A percentile compares a stretch with the other conserved stretches of the same genome.
These are phyloP conservation scores for Penstemon newberryi DNA, from an alignment of 257 asterid species.

Conservation along the genomic window DNA sequence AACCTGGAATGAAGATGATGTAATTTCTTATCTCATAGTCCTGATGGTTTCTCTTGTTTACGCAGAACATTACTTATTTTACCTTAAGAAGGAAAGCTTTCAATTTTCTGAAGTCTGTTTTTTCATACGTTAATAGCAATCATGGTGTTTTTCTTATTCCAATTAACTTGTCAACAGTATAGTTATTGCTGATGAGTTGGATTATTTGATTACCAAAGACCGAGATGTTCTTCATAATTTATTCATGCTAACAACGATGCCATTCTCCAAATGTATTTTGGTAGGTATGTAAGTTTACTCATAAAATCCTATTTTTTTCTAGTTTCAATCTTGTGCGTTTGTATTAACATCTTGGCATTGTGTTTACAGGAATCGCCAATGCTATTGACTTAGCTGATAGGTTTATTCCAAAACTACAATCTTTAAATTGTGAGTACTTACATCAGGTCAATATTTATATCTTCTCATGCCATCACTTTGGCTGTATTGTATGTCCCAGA, in stretches of 20 bases:
- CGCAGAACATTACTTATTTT: conserved; percentile 13
- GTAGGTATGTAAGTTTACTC: conserved; percentile 51
- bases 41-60: conserved; percentile 2
- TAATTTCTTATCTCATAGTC: conserved; percentile 31
- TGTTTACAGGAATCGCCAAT: conserved; percentile 83
- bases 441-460: conserved; percentile 7
- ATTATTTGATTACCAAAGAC: conserved; percentile 89
- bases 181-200: conserved; percentile 90
- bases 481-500: not conserved
- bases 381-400: conserved; percentile 95
- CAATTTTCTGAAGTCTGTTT: not conserved
- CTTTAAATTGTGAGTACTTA: conserved; percentile 75
- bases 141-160: not conserved
- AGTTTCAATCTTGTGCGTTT: conserved; percentile 16
- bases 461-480: conserved; percentile 13
- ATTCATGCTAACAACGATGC: conserved; percentile 85
- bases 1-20: conserved; percentile 64
- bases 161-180: conserved; percentile 51
- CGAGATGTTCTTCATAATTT: conserved; percentile 85
- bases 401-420: conserved; percentile 88
- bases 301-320: conserved; percentile 19
- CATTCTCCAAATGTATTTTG: conserved; percentile 87
- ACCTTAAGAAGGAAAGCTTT: conserved; percentile 15
- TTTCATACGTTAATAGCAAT: not conserved
- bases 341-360: conserved; percentile 31